These are phyloP conservation scores for Xylaria sp. DNA, from an alignment of 2,329 filamentous ascomycete genomes.

Conservation along the genomic window DNA sequence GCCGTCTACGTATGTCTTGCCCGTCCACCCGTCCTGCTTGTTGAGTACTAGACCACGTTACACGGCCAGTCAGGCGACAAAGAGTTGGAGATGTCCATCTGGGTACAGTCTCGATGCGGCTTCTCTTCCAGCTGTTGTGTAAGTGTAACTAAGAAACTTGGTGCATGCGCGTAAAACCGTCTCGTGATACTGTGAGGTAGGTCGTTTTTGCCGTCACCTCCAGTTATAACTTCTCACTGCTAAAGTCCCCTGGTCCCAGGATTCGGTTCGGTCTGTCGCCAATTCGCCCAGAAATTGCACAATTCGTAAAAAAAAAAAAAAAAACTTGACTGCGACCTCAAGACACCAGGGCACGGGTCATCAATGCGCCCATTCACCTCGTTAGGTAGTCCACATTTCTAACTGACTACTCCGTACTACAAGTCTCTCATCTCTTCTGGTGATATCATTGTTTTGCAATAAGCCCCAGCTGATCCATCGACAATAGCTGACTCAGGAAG, in stretches of 20 bases:
- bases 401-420: background rate
- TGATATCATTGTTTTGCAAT: background rate
- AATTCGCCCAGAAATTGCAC: background rate
- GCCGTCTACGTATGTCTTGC: no score
- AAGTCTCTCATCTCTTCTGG: background rate
- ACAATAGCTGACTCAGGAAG: background rate
- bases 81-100: background rate
- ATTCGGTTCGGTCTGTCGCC: background rate
- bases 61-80: background rate
- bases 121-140: background rate
- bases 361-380: background rate
- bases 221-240: background rate
- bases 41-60: background rate
- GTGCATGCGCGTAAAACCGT: background rate
- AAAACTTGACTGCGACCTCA: background rate
- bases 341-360: background rate
- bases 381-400: background rate
- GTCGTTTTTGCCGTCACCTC: no score
- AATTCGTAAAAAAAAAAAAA: background rate
- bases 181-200: no score
- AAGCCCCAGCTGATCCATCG: background rate
- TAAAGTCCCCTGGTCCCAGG: background rate
- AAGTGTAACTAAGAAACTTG: background rate
- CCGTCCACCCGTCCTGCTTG: no score
- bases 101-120: background rate